Base-by-base conservation (phyloP, 1,284 basidiomycete genomes). In the Golubevia sp. region DNA sequence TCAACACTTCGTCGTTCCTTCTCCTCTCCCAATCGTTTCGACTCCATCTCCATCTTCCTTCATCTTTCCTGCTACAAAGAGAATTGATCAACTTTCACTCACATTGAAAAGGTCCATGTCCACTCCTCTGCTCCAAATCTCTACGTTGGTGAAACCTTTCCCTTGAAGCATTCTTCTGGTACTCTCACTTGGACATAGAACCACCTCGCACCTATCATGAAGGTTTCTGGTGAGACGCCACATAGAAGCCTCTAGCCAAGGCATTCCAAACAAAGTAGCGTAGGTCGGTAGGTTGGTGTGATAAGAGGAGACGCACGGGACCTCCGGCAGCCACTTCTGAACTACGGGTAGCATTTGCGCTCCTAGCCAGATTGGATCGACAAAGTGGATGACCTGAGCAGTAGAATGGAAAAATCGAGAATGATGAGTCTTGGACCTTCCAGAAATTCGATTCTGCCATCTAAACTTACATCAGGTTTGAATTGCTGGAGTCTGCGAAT, bases 221-320 rank as follows among this genome's bases (percentile, higher is more conserved):
- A 76, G 61, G 27, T 58, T 63, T 23, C 82, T 63, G 18, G 78
- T 82, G 1, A 85, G 66, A 1, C 59, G 61, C 85, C 85, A 85
- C 83, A 85, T 82, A 38, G 74, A 81, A 1, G 85, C 85, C 49
- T 87, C 86, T 18, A 88, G 82, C 86, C 86, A 87, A 0, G 85
- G 77, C 68, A 87, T 81, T 25, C 87, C 87, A 63, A 88, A 88
- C 0, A 88, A 78, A 1, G 86, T 86, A 0, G 88, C 87, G 67
- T 88, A 88, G n/a, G 74, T 83, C 82, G 87, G 86, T 21, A 88
- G 84, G 67, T 88, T 88, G 5, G 87, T 88, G 75, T 88, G 87
- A 73, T 88, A 88, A 54, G 85, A 86, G 1, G 86, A 85, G 4
- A 88, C 86, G 49, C 87, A 85, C 1, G 87, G 86, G 1, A 86